These are phyloP conservation scores for Apiotrichum montevideense DNA, from an alignment of 1,284 basidiomycete species.

Conservation along the genomic window DNA sequence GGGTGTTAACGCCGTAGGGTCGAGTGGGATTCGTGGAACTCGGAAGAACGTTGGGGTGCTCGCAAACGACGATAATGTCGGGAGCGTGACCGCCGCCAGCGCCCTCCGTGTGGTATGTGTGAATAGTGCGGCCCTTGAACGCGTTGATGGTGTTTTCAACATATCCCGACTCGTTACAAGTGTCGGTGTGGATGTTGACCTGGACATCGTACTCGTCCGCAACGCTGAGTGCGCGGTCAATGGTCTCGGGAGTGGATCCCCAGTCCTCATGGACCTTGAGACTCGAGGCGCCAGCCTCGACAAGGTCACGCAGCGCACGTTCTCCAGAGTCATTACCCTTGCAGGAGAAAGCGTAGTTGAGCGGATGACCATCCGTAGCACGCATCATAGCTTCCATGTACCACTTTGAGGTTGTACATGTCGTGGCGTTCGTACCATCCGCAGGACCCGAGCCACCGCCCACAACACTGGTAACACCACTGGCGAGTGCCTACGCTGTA, in stretches of 20 bases:
- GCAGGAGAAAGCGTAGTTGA: conserved; percentile 90
- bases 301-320: conserved; percentile 66
- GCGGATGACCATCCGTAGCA: conserved; percentile 78
- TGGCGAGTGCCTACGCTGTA: conserved; percentile 44
- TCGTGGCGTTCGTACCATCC: conserved; percentile 86
- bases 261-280: conserved; percentile 98
- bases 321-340: conserved; percentile 88
- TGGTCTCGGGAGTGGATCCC: conserved; percentile 85
- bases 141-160: conserved; percentile 74
- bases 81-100: conserved; percentile 96
- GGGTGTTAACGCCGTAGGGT: conserved; percentile 84
- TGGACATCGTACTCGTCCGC: conserved; percentile 93
- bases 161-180: conserved; percentile 80
- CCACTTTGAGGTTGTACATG: conserved; percentile 84
- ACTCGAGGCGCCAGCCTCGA: conserved; percentile 81
- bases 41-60: conserved; percentile 84
- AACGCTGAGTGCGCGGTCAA: conserved; percentile 70
- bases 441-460: conserved; percentile 92
- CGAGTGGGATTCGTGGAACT: conserved; percentile 96
- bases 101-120: conserved; percentile 96
- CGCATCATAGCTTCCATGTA: conserved; percentile 82
- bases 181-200: conserved; percentile 97
- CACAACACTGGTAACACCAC: conserved; percentile 74
- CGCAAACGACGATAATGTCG: conserved; percentile 94
- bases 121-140: conserved; percentile 86